Evolutionary conservation across 169 alveolate species (phyloP).

Genomic region (Perkinsus marinus): DNA sequence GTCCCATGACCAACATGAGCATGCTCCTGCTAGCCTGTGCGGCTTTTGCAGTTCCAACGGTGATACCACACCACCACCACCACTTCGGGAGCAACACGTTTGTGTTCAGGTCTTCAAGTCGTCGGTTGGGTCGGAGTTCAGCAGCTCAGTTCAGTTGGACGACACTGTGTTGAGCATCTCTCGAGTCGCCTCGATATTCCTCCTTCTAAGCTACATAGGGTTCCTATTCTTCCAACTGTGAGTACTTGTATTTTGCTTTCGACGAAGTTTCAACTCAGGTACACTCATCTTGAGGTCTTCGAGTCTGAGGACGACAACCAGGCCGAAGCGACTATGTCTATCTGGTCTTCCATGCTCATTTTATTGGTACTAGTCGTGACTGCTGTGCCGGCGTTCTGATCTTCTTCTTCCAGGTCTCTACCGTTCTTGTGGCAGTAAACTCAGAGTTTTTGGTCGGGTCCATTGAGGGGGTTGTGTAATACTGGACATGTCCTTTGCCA

Average conservation of each 20-base stretch:
- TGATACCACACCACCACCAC: not conserved
- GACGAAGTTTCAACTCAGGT: too few species aligned
- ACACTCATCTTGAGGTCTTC: too few species aligned
- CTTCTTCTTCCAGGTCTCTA: not conserved
- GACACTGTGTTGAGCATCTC: not conserved
- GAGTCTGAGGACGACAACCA: too few species aligned
- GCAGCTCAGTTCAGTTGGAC: not conserved
- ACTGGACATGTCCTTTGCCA: slow-evolving; percentile 33
- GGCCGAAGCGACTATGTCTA: too few species aligned
- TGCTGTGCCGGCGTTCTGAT: too few species aligned
- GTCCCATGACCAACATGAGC: not conserved
- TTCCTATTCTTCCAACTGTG: not conserved
- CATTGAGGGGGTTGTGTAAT: slow-evolving; percentile 37
- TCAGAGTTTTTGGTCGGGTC: slow-evolving; percentile 42
- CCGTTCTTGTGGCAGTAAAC: slow-evolving; percentile 33
- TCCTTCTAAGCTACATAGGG: not conserved
- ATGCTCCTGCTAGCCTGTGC: not conserved
- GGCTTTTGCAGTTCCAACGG: not conserved
- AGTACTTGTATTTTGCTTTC: too few species aligned
- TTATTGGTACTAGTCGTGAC: too few species aligned
- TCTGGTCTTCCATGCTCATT: too few species aligned
- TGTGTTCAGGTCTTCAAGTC: not conserved
- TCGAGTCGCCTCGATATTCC: not conserved
- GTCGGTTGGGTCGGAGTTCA: not conserved
- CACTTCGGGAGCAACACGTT: not conserved